Percentiles rank a stretch among this genome's conserved stretches.
phyloP scores from a whole-genome alignment of 2,329 filamentous ascomycete genomes.

The Geosmithia flava region DNA sequence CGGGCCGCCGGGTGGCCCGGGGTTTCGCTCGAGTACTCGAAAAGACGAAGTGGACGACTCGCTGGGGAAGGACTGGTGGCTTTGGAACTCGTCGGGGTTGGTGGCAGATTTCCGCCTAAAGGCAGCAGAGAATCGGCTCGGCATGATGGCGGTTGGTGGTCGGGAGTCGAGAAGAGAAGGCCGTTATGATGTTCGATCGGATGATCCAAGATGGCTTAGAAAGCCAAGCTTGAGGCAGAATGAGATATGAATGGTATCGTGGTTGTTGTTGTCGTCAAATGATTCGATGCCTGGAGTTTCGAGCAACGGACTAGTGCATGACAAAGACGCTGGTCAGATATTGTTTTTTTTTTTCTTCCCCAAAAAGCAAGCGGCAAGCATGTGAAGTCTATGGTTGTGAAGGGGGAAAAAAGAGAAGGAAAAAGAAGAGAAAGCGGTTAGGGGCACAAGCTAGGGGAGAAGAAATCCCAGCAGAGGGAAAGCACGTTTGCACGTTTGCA shows the following conservation, averaged over 20 bases:
- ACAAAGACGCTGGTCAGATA: background rate
- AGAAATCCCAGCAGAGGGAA: background rate
- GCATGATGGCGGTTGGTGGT: conserved; percentile 29
- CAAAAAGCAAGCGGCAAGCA: background rate
- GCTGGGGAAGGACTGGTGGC: conserved; percentile 26
- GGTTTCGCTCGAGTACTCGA: conserved; percentile 42
- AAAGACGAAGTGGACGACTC: conserved; percentile 32
- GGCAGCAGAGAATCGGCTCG: conserved; percentile 43
- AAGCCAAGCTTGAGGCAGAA: background rate
- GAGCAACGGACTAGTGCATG: too few relatives aligned
- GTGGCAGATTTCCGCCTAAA: conserved; percentile 50
- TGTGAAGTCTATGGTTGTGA: background rate
- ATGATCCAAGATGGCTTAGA: background rate
- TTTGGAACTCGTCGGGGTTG: conserved; percentile 38
- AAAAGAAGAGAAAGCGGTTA: background rate
- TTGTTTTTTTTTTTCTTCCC: background rate
- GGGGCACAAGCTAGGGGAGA: background rate
- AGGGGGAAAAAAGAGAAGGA: background rate
- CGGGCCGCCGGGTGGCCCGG: conserved; percentile 25
- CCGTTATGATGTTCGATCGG: background rate
- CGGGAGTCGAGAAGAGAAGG: too few relatives aligned
- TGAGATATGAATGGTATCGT: background rate
- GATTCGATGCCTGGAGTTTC: too few relatives aligned
- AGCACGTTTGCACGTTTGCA: too few relatives aligned
- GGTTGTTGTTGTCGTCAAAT: too few relatives aligned